Percentiles rank a stretch among this genome's conserved stretches.
phyloP scores from a whole-genome alignment of 2,329 filamentous ascomycete species.

The Pseudogymnoascus sp. region DNA sequence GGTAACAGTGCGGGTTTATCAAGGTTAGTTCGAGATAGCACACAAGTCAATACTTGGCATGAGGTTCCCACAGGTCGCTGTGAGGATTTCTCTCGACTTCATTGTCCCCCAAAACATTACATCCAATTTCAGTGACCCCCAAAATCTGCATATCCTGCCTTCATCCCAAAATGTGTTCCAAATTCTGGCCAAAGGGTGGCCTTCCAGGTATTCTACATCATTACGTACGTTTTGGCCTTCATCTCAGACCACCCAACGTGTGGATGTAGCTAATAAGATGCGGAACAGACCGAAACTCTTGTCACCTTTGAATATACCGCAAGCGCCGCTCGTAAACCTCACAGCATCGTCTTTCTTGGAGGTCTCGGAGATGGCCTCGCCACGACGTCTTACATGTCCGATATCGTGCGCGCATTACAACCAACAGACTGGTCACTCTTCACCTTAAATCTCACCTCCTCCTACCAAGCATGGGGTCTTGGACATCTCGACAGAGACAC shows the following conservation, averaged over 20 bases:
- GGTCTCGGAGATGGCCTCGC: conserved; percentile 46
- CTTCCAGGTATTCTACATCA: conserved; percentile 30
- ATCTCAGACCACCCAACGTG: not conserved
- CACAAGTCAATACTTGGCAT: not conserved
- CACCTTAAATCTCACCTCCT: conserved; percentile 35
- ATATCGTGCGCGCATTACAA: conserved; percentile 36
- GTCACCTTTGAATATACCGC: conserved; percentile 34
- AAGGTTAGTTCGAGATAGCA: not conserved
- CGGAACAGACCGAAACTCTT: conserved; percentile 31
- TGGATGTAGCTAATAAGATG: conserved; percentile 10
- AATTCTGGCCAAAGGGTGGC: conserved; percentile 31
- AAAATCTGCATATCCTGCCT: not conserved
- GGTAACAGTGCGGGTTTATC: not conserved
- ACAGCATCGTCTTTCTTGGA: conserved; percentile 46
- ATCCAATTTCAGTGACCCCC: not conserved
- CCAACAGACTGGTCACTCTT: conserved; percentile 33
- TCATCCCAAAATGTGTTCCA: conserved; percentile 21
- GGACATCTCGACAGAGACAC: conserved; percentile 33
- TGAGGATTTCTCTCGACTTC: not conserved
- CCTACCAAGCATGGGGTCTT: conserved; percentile 32
- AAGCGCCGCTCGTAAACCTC: conserved; percentile 26
- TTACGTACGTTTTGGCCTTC: conserved; percentile 23
- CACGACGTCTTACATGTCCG: conserved; percentile 40
- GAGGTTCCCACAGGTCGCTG: not conserved
- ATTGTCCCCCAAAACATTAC: too few species aligned